Conservation (phyloP, 345 rosid genomes). For the Syzygium aromaticum region DNA sequence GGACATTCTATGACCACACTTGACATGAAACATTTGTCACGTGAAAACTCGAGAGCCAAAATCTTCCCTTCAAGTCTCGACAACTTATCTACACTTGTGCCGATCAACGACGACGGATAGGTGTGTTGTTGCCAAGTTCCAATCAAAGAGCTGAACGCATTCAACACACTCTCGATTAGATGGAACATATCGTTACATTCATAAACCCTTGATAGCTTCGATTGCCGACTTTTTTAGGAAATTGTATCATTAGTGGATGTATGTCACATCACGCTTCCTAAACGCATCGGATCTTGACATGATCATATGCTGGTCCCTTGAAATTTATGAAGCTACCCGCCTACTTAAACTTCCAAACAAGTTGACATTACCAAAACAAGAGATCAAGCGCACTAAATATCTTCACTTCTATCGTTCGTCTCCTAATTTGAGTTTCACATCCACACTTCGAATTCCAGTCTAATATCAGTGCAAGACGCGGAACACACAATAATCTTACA, state of each 20-base stretch:
- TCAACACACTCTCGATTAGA: neutral
- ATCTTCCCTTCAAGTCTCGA: neutral
- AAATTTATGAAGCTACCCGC: neutral
- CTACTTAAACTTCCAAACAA: neutral
- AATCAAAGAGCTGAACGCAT: neutral
- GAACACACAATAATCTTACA: neutral
- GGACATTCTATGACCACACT: too few relatives aligned
- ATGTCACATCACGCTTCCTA: neutral
- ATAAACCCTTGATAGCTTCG: neutral
- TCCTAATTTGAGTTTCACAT: neutral
- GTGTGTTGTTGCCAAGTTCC: neutral
- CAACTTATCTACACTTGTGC: neutral
- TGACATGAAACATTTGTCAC: too few relatives aligned
- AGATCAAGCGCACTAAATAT: neutral
- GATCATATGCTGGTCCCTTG: neutral
- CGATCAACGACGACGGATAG: neutral
- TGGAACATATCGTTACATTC: neutral
- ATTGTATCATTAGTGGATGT: neutral
- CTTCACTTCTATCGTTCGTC: neutral
- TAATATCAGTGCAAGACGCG: neutral
- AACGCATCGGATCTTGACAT: neutral
- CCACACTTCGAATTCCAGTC: neutral
- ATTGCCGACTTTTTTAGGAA: neutral
- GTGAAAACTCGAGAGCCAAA: neutral
- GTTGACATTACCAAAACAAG: neutral